A percentile compares a stretch with the other conserved stretches of the same genome.
These are phyloP conservation scores for Termitomyces sp. DNA, from an alignment of 768 basidiomycete species.

Conservation along the genomic window DNA sequence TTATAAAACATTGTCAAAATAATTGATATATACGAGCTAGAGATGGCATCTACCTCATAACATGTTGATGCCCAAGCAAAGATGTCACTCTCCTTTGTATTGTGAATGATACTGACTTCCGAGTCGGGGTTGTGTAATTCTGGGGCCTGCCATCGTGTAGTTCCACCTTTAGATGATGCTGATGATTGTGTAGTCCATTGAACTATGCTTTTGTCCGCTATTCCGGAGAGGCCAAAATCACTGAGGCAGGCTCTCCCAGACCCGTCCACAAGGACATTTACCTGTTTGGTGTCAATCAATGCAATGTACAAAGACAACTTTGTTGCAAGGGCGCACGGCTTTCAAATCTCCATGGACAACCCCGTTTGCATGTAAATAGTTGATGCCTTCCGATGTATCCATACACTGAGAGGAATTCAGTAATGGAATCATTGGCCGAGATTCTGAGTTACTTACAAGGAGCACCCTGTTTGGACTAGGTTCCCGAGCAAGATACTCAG, in stretches of 20 bases:
- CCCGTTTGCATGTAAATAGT: conserved; percentile 10
- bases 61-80: conserved; percentile 28
- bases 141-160: conserved; percentile 28
- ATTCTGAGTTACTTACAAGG: conserved; percentile 25
- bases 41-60: conserved; percentile 25
- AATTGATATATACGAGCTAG: not conserved
- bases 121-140: conserved; percentile 21
- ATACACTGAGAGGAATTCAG: conserved; percentile 4
- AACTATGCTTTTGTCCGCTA: conserved; percentile 20
- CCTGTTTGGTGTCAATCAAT: conserved; percentile 7
- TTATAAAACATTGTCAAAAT: not conserved
- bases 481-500: conserved; percentile 25
- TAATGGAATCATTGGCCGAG: not conserved
- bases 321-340: conserved; percentile 14
- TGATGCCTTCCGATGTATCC: conserved; percentile 25
- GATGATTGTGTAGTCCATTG: conserved; percentile 18
- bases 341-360: conserved; percentile 8
- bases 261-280: conserved; percentile 25
- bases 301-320: not conserved
- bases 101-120: not conserved
- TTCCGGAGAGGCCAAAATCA: conserved; percentile 28
- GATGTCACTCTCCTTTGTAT: conserved; percentile 25
- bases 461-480: conserved; percentile 23
- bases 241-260: conserved; percentile 25
- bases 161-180: conserved; percentile 18